Evolutionary conservation across 2,329 filamentous ascomycete genomes (phyloP), one percentile per base, ranked within the genome.

Genomic region (Stagonosporopsis cucurbitacearum): DNA sequence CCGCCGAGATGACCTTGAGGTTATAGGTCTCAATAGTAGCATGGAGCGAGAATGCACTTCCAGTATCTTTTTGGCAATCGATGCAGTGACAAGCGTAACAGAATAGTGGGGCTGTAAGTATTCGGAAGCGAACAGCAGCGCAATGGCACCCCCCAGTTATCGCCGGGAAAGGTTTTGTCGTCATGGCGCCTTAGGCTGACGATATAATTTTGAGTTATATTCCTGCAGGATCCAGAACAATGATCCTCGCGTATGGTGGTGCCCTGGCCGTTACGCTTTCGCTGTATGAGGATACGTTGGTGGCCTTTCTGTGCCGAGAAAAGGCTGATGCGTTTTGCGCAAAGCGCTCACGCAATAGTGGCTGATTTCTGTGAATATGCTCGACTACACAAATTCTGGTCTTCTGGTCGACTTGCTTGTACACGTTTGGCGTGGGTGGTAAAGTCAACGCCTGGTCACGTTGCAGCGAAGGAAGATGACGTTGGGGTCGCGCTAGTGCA

Each of bases 51-150:
- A 69, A 74, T 8, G 63, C 67, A 19, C 62, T 64, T 13, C 71
- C 71, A 0, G 65, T 62, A 7, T 41, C 25, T 20, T 66, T 67
- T 36, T 72, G 68, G 50, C 71, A 74, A 45, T 69, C 65, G 2
- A 50, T 28, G 23, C 71, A 74, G 56, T 74, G 69, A 58, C 71
- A 74, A 15, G 69, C 69, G 43, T 65, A 63, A 51, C 63, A 68
- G 59, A 63, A 73, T 22, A 74, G 58, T 1, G 71, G 71, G 0
- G 68, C 59, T 1, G 61, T 67, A 23, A 69, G 60, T 4, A 74
- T 55, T 1, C 69, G 65, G 36, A 69, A 74, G 6, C 63, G 60
- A 25, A 68, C 50, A 2, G 42, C 37, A n/a, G 48, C 56, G 51
- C 71, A 74, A 35, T 57, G 47, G 54, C 70, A 74, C 25, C 66